A percentile compares a stretch with the other conserved stretches of the same genome.
phyloP scores from a whole-genome alignment of 2,329 filamentous ascomycete species.

The Aspergillus puulaauensis region DNA sequence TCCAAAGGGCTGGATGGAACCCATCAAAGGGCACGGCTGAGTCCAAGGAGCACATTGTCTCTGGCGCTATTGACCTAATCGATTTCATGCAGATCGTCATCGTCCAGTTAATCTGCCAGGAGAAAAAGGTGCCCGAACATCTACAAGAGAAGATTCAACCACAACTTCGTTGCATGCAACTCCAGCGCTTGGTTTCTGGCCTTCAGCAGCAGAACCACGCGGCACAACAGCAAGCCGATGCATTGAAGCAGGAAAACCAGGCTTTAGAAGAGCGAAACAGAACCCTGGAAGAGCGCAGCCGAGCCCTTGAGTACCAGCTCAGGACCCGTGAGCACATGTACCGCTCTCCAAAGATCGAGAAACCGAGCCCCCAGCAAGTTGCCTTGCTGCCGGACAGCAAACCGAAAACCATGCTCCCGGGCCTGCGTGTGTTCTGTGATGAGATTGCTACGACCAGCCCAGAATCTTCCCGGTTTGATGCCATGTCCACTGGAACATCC shows the following conservation, averaged over 20 bases:
- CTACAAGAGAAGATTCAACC: slow-evolving; percentile 40
- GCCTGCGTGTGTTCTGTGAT: slow-evolving; percentile 36
- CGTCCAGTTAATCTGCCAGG: slow-evolving; percentile 34
- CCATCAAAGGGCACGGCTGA: slow-evolving; percentile 39
- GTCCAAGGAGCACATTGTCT: slow-evolving; percentile 44
- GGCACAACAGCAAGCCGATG: slow-evolving; percentile 34
- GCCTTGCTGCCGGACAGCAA: slow-evolving; percentile 27
- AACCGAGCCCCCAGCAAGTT: slow-evolving; percentile 26
- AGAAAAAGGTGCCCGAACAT: slow-evolving; percentile 35
- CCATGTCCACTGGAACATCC: slow-evolving; percentile 24
- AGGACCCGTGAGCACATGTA: slow-evolving; percentile 41
- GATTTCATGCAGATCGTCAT: slow-evolving; percentile 41
- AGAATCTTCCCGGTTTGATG: slow-evolving; percentile 25
- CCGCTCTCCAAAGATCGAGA: slow-evolving; percentile 36
- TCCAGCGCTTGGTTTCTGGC: slow-evolving; percentile 34
- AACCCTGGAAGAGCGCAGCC: slow-evolving; percentile 35
- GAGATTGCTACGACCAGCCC: slow-evolving; percentile 28
- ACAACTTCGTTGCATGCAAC: slow-evolving; percentile 40
- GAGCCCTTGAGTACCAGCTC: slow-evolving; percentile 37
- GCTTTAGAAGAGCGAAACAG: slow-evolving; percentile 35
- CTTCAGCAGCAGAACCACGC: slow-evolving; percentile 40
- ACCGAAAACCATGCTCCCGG: slow-evolving; percentile 35
- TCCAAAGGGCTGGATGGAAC: slow-evolving; percentile 42
- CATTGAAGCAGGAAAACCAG: slow-evolving; percentile 37
- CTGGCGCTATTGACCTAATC: slow-evolving; percentile 38